Conservation (phyloP, 768 basidiomycete genomes). For the Lactifluus pinguis region DNA sequence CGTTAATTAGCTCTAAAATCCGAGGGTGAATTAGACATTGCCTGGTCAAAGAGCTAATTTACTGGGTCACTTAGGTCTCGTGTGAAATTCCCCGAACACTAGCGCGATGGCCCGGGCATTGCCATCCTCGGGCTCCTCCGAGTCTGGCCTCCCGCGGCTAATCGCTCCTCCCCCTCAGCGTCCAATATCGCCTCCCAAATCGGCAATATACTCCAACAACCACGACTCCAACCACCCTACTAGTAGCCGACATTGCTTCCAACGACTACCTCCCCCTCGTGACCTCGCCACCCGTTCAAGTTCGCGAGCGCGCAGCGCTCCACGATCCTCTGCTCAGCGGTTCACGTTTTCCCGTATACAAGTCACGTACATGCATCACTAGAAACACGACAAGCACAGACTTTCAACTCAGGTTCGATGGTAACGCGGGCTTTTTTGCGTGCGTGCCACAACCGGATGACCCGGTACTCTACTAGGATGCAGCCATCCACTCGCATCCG, state of each 20-base stretch:
- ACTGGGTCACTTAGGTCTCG: too few relatives aligned
- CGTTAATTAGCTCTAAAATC: too few relatives aligned
- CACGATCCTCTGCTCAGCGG: conserved; percentile 72
- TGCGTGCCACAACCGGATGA: conserved; percentile 73
- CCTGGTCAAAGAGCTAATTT: too few relatives aligned
- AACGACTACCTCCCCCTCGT: conserved; percentile 91
- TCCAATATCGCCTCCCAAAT: too few relatives aligned
- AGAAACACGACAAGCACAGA: conserved; percentile 55
- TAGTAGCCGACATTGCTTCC: conserved; percentile 75
- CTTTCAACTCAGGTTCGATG: conserved; percentile 87
- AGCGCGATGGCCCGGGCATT: too few relatives aligned
- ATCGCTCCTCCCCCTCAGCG: too few relatives aligned
- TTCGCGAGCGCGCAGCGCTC: conserved; percentile 48
- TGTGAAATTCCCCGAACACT: too few relatives aligned
- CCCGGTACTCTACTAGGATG: conserved; percentile 72
- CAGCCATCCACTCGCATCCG: conserved; percentile 88
- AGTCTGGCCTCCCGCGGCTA: too few relatives aligned
- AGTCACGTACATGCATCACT: conserved; percentile 58
- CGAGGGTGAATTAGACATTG: too few relatives aligned
- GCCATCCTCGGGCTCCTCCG: too few relatives aligned
- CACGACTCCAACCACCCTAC: neutral
- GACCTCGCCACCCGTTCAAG: conserved; percentile 39
- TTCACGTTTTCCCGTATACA: conserved; percentile 77
- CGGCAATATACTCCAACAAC: too few relatives aligned
- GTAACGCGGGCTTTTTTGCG: conserved; percentile 83